Evolutionary conservation across 2,329 filamentous ascomycete genomes (phyloP), one percentile per base, ranked within the genome.

Genomic region (Basipetospora chlamydospora): DNA sequence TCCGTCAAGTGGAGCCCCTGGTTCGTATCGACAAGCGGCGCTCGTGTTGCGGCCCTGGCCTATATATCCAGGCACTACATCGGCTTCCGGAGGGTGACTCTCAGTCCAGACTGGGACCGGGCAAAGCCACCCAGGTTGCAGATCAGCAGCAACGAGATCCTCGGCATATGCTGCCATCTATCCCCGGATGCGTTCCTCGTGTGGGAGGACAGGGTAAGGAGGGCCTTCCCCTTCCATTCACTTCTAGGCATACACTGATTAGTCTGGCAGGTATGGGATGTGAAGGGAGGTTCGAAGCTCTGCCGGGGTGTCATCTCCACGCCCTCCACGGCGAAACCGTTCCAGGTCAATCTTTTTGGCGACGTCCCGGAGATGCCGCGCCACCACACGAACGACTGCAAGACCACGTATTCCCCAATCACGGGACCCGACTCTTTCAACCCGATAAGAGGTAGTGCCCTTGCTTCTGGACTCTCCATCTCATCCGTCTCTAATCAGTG

Each of bases 1-100:
- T 61, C 63, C 3, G 46, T 75, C 3, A 63, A 55, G 44, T 75
- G 67, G 64, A 66, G 67, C 20, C 67, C 70, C 0, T 75, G 70
- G 70, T 40, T 62, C 2, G 47, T 52, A 2, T 12, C 25, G 5
- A 46, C 44, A 0, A 50, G 49, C 2, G 52, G 47, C 5, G 53
- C 47, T 1, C 53, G 53, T 15, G 59, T 56, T 0, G 61, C 63
- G 13, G 57, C 67, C 1, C 40, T 76, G 3, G 66, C 67, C 0
- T 73, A 70, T 43, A 49, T 68, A 8, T 54, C 64, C 2, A 57
- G 55, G 25, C 64, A 68, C 42, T 63, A 73, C 39, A 59, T 74
- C 30, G 70, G 70, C 1, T 75, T 75, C 44, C 61, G 69, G 13
- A 57, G 58, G 28, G 43, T 75, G 31, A 61, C 61, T 0, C 47